Base-by-base conservation (phyloP, 345 rosid species). In the Theobroma cacao region DNA sequence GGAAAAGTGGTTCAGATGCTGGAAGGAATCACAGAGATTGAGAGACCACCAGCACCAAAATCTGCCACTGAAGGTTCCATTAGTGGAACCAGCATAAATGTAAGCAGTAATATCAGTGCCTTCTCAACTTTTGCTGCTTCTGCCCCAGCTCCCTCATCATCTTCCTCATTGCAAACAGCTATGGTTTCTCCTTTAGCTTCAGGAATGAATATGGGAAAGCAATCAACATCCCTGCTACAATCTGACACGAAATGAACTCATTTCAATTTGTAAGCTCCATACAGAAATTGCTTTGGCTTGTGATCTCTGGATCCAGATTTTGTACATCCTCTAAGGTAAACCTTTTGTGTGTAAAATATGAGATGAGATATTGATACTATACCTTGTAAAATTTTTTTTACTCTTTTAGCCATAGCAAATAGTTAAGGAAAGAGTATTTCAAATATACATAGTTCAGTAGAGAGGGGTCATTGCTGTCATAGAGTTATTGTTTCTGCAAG, bases 1-100 rank as follows among this genome's bases (percentile, higher is more conserved):
- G 84, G 92, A 62, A 85, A 77, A 62, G 86, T 90, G 6, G 91
- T 90, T 73, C 88, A 81, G 80, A 87, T 88, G 93, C 81, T 91
- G 1, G 92, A 91, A 64, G 92, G 93, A 68, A 79, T 88, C 5
- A 33, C 72, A 8, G 89, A 87, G 68, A 85, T 87, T 53, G 85
- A 82, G 79, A 84, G 40, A 58, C 93, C 93, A 0, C 89, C 89
- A 1, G 84, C 88, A 43, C 92, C 90, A 2, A 85, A 83, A 60
- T 72, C 82, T 1, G 56, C 80, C 14, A 78, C 81, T 0, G 90
- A 87, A 77, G 84, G 82, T 4, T 81, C 88, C 20, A 58, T 33
- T 15, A 45, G 67, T 77, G 85, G 84, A 73, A 73, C 82, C 40
- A 85, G 85, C 84, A 79, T 82, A 24, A 83, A 76, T 14, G 6